Base-by-base conservation (phyloP, 768 basidiomycete species). In the Tephrocybe rancida region DNA sequence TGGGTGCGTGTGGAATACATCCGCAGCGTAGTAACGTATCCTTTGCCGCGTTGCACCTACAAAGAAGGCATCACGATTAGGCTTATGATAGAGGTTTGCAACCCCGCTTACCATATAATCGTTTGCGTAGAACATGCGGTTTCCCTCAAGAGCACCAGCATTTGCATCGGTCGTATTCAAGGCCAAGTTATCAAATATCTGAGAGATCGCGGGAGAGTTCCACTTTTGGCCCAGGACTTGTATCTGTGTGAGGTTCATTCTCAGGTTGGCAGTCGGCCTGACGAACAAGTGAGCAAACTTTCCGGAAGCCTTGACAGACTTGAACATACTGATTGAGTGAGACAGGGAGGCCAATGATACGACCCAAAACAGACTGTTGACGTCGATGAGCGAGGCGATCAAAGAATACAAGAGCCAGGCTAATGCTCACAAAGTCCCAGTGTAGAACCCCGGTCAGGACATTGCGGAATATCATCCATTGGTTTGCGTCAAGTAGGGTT, bases 401-500 rank as follows among this genome's bases (percentile, higher is more conserved):
- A 46, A 22, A 38, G 26, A 50, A 2, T 56, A 26, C 39, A 9
- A n/a, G 16, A 18, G n/a, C n/a, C n/a, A 41, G 29, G 37, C 2
- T 43, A 3, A n/a, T 38, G 75, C 86, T 62, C 52, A 88, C 86
- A 61, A 87, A 83, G 61, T 90, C 88, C 85, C 86, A 90, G 62
- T 88, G 86, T 39, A 84, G 62, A 16, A 82, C 76, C 3, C 74
- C 68, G 1, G 87, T 86, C 26, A 77, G 44, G 8, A 73, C 66
- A 61, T 90, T 88, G 11, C 71, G 70, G 61, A 79, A 86, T 22
- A 88, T 83, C 86, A 88, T 87, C 88, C 88, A 90, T 39, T 73
- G 70, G 54, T 83, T 73, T 0, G 82, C 88, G 27, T 81, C 74
- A 52, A 88, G 74, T 4, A 86, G 68, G 11, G 75, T 79, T 8